phyloP scores from a whole-genome alignment of 148 eudicot species.

The Drosera capensis region DNA sequence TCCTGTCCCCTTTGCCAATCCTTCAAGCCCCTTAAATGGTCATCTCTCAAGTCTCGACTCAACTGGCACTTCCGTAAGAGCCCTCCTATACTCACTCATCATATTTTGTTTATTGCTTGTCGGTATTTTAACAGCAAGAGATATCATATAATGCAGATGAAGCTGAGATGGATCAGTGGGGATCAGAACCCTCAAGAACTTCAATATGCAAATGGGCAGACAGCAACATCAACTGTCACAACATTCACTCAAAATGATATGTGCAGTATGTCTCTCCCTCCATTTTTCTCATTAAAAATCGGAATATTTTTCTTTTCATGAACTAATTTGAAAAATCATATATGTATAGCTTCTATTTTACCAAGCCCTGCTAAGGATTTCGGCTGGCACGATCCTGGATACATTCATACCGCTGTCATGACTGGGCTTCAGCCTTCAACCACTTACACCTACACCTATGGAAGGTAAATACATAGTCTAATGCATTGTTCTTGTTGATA shows the following conservation, averaged over 20 bases:
- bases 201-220: constrained; percentile 30
- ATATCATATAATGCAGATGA: no score
- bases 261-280: constrained; percentile 54
- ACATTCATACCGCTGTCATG: constrained; percentile 60
- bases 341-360: constrained; percentile 28
- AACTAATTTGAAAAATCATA: no score
- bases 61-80: constrained; percentile 31
- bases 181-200: constrained; percentile 37
- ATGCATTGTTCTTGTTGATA: no score
- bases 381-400: constrained; percentile 93
- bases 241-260: constrained; percentile 35
- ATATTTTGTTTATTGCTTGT: no score
- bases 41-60: constrained; percentile 63
- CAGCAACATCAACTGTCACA: constrained; percentile 22
- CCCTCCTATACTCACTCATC: no score
- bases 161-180: constrained; percentile 72
- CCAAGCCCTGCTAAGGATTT: constrained; percentile 65
- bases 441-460: constrained; percentile 40
- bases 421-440: constrained; percentile 41
- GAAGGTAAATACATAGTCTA: constrained; percentile 36
- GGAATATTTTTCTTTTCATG: no score
- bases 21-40: constrained; percentile 46
- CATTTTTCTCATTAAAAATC: no score
- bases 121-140: no score
- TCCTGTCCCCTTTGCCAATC: constrained; percentile 38